Evolutionary conservation across 2,329 filamentous ascomycete genomes (phyloP).

Genomic region (Epichloe sp.): DNA sequence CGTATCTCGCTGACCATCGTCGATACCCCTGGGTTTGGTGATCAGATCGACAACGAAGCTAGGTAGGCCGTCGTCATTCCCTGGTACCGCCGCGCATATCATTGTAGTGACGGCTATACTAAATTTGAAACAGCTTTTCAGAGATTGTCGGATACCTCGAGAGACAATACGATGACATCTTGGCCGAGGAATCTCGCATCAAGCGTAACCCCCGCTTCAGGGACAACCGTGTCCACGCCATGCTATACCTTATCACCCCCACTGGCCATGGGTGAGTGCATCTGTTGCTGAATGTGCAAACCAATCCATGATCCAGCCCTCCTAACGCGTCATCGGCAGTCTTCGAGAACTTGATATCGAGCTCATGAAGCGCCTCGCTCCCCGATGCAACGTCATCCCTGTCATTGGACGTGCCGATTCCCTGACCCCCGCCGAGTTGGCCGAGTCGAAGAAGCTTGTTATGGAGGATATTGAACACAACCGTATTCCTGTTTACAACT

Average conservation of each 20-base stretch:
- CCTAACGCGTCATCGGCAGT: slow-evolving; percentile 29
- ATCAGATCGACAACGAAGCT: slow-evolving; percentile 98
- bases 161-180: slow-evolving; percentile 98
- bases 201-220: slow-evolving; percentile 99
- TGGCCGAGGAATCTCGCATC: slow-evolving; percentile 98
- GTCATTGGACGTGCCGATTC: slow-evolving; percentile 98
- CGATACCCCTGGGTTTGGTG: slow-evolving; percentile 94
- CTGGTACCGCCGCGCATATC: not conserved
- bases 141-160: slow-evolving; percentile 98
- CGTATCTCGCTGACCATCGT: slow-evolving; percentile 97
- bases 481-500: slow-evolving; percentile 99
- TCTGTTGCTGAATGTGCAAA: not conserved
- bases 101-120: not conserved
- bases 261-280: slow-evolving; percentile 74
- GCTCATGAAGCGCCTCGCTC: slow-evolving; percentile 97
- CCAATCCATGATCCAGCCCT: not conserved
- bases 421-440: slow-evolving; percentile 87
- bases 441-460: slow-evolving; percentile 98
- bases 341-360: slow-evolving; percentile 98
- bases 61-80: slow-evolving; percentile 42
- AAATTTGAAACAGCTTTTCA: slow-evolving; percentile 54
- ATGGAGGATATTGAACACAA: slow-evolving; percentile 99
- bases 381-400: slow-evolving; percentile 96
- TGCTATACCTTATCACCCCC: slow-evolving; percentile 98
- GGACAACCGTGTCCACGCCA: slow-evolving; percentile 95